These are phyloP conservation scores for Solioccasus polychromus DNA, from an alignment of 768 basidiomycete genomes.

Conservation along the genomic window DNA sequence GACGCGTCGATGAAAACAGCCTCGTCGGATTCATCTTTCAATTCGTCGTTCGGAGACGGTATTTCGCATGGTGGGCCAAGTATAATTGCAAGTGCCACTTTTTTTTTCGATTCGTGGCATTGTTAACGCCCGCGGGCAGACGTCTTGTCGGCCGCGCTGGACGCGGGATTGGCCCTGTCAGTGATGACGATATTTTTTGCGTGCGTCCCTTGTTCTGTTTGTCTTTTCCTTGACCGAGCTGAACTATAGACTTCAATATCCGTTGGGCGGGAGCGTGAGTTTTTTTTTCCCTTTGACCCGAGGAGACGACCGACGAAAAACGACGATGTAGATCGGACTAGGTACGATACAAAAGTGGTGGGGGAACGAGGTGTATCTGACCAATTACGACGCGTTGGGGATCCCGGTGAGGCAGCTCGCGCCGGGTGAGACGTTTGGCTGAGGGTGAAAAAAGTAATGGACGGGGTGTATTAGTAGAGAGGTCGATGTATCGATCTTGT, in stretches of 20 bases:
- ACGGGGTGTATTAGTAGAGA: no score
- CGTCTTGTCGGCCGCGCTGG: conserved; percentile 72
- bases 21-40: conserved; percentile 77
- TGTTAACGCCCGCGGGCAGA: conserved; percentile 36
- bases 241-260: conserved; percentile 26
- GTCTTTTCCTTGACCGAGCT: background rate
- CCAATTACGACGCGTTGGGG: conserved; percentile 21
- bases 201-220: conserved; percentile 39
- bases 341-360: conserved; percentile 25
- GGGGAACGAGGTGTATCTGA: conserved; percentile 27
- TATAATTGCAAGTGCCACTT: conserved; percentile 55
- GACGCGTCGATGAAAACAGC: conserved; percentile 15
- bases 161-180: conserved; percentile 69
- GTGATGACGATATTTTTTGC: conserved; percentile 67
- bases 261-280: conserved; percentile 22
- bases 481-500: no score
- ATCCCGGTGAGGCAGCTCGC: conserved; percentile 26
- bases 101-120: background rate
- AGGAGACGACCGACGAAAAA: no score
- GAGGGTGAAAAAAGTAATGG: no score
- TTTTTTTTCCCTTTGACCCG: background rate
- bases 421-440: conserved; percentile 24
- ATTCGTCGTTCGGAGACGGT: conserved; percentile 55
- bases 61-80: conserved; percentile 75
- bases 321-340: conserved; percentile 28